Base-by-base conservation (phyloP, 192 early-diverging fungal genomes). In the Coemansia aciculifera region DNA sequence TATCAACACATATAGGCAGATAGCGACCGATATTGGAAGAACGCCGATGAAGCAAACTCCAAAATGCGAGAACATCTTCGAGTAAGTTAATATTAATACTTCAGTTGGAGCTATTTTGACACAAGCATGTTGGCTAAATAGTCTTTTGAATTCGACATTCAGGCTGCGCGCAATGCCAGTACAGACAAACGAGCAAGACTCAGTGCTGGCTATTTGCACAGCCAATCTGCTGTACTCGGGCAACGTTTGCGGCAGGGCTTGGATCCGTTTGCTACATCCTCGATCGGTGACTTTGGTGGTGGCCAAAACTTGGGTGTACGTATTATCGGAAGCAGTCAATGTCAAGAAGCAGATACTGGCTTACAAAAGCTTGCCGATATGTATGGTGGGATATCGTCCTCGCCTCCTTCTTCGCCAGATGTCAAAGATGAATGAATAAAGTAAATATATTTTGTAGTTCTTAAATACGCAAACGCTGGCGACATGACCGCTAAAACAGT, bases 31-130 rank as follows among this genome's bases (percentile, higher is more conserved):
- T 85, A 89, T 42, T 95, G 94, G 93, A 85, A 75, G 29, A 90
- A 97, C 71, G 86, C 93, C 0, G 97, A 94, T 68, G 72, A 85
- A 7, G 75, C 85, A 32, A 94, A 91, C 31, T 88, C 92, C 64
- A 70, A 71, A 42, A 59, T 96, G 42, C 86, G 95, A 8, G 88
- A 86, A 42, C 82, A 82, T 44, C 92, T 96, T 64, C 71, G 95
- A 29, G 85, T 68, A 73, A 37, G 71, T 62, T 24, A 8, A 12
- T 23, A 19, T 13, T n/a, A 23, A 24, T 46, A 11, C 59, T 54
- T 73, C 1, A 89, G 90, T 19, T 92, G 91, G 46, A 89, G 86
- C 52, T 89, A 38, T 88, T 19, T 46, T 46, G 17, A 19, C 44
- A 46, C n/a, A 46, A 19, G 44, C 15, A 51, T 6, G 8, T 17